These are phyloP conservation scores for Elaeagnus macrophylla DNA, from an alignment of 306 rosid genomes.

Conservation along the genomic window DNA sequence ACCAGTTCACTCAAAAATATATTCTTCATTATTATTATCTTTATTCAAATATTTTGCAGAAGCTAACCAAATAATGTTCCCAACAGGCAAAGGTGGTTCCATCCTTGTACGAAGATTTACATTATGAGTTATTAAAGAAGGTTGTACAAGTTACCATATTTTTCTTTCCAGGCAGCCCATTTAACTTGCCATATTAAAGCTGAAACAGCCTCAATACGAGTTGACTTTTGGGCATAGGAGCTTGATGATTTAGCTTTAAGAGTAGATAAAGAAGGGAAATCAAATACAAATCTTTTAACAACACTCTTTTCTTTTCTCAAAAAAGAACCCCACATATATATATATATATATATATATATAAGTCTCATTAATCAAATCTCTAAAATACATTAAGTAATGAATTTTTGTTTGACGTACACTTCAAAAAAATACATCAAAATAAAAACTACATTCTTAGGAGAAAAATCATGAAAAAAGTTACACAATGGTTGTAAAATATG, in stretches of 20 bases:
- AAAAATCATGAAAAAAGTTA: no score
- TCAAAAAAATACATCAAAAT: no score
- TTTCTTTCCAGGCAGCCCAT: slow-evolving; percentile 21
- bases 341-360: no score
- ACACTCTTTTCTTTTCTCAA: no score
- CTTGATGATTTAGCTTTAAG: slow-evolving; percentile 7
- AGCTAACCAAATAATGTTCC: slow-evolving; percentile 29
- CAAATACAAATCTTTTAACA: no score
- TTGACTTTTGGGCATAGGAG: slow-evolving; percentile 3
- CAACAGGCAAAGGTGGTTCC: slow-evolving; percentile 5
- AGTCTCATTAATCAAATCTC: no score
- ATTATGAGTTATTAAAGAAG: slow-evolving; percentile 17
- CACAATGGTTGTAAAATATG: no score
- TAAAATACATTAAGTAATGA: no score
- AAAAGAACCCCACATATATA: no score
- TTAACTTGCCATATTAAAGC: slow-evolving; percentile 32
- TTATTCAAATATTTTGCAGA: background rate
- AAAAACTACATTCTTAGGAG: no score
- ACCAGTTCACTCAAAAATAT: slow-evolving; percentile 12
- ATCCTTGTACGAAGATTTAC: slow-evolving; percentile 28
- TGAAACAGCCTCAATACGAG: slow-evolving; percentile 29
- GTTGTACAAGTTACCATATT: slow-evolving; percentile 1
- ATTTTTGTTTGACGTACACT: no score
- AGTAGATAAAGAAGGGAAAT: no score
- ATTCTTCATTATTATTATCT: background rate